phyloP scores from a whole-genome alignment of 1,284 basidiomycete genomes.

The Tylopilus sp. region DNA sequence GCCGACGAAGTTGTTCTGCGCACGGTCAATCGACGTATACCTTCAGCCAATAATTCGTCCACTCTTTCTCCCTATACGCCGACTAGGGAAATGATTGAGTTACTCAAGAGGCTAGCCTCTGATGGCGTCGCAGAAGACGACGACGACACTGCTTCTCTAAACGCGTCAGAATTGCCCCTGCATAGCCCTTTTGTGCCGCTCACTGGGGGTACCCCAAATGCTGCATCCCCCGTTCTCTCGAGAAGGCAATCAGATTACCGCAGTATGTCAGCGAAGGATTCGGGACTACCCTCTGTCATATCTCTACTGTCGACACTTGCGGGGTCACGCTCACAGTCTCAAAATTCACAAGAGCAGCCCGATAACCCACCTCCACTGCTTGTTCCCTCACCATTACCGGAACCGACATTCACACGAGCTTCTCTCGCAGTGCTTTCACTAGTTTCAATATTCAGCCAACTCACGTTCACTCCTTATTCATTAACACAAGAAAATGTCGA shows the following conservation, averaged over 20 bases:
- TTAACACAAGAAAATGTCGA: constrained; percentile 43
- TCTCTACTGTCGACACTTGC: constrained; percentile 60
- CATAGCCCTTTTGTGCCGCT: constrained; percentile 30
- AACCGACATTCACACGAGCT: constrained; percentile 39
- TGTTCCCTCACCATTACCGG: constrained; percentile 24
- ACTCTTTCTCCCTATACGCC: constrained; percentile 24
- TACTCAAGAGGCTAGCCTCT: constrained; percentile 40
- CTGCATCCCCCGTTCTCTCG: constrained; percentile 51
- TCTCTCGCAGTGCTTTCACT: constrained; percentile 63
- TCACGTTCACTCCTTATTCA: constrained; percentile 63
- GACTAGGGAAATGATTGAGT: constrained; percentile 34
- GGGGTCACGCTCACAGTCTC: constrained; percentile 56
- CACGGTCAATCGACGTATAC: constrained; percentile 37
- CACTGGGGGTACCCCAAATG: constrained; percentile 34
- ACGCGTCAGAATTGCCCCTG: constrained; percentile 38
- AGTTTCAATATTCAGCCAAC: constrained; percentile 62
- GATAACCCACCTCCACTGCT: constrained; percentile 31
- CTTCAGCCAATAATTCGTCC: constrained; percentile 23
- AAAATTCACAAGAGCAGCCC: constrained; percentile 35
- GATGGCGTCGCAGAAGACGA: constrained; percentile 39
- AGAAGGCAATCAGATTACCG: constrained; percentile 54
- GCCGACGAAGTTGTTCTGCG: constrained; percentile 58
- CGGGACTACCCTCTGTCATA: constrained; percentile 56
- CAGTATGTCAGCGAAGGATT: constrained; percentile 31
- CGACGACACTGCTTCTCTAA: constrained; percentile 39